These are phyloP conservation scores for Solanum hybrid DNA, from an alignment of 305 asterid species.

Conservation along the genomic window DNA sequence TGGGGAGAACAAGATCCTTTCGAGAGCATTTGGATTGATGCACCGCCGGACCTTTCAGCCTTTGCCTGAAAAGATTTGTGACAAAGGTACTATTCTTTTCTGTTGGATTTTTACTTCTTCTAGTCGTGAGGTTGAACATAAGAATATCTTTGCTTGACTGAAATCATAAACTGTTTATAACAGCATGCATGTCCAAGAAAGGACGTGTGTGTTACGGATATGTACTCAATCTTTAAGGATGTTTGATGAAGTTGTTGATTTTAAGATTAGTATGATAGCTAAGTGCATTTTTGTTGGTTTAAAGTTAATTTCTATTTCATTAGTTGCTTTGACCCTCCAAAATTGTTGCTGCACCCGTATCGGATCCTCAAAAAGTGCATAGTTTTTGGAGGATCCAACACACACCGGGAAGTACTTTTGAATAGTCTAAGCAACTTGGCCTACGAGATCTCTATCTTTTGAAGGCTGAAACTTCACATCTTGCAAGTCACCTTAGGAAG, in stretches of 20 bases:
- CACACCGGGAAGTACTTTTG: background rate
- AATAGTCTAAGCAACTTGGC: background rate
- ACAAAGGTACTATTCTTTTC: constrained; percentile 11
- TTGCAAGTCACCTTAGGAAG: background rate
- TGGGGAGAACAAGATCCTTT: constrained; percentile 75
- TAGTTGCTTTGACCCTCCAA: background rate
- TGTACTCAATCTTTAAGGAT: background rate
- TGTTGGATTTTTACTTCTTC: background rate
- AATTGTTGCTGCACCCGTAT: background rate
- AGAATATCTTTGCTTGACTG: background rate
- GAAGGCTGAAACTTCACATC: background rate
- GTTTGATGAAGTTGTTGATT: background rate
- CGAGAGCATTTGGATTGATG: constrained; percentile 79
- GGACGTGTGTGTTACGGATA: background rate
- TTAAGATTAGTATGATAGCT: background rate
- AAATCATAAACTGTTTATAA: background rate
- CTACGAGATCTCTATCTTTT: background rate
- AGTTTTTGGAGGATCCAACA: background rate
- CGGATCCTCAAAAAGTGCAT: background rate
- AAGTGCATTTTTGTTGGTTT: background rate
- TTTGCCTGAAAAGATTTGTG: constrained; percentile 26
- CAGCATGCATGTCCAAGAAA: background rate
- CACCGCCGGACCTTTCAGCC: constrained; percentile 57
- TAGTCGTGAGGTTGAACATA: background rate
- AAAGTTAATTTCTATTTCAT: background rate